Evolutionary conservation across 208 protist genomes (phyloP).

Genomic region (Crithidia sp.): DNA sequence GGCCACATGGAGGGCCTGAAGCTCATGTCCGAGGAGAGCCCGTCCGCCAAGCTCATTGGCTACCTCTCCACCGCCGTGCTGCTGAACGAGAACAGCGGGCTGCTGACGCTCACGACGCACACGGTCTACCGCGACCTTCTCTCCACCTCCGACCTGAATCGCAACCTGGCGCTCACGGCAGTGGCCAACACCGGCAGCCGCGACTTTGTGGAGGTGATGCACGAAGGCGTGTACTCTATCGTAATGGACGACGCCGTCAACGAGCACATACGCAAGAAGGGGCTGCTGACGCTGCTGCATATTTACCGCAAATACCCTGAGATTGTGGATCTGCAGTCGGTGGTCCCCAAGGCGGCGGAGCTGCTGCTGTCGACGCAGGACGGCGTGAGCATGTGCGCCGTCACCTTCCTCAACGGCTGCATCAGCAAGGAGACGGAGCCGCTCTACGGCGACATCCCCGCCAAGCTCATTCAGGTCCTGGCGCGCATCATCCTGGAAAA

Average conservation of each 20-base stretch:
- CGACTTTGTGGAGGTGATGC: slow-evolving; percentile 98
- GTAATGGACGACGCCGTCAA: slow-evolving; percentile 81
- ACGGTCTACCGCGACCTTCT: slow-evolving; percentile 96
- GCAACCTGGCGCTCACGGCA: slow-evolving; percentile 96
- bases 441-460: slow-evolving; percentile 59
- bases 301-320: slow-evolving; percentile 96
- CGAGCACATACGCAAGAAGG: slow-evolving; percentile 98
- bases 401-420: slow-evolving; percentile 93
- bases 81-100: slow-evolving; percentile 97
- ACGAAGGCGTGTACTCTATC: slow-evolving; percentile 93
- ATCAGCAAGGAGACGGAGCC: slow-evolving; percentile 72
- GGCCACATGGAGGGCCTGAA: slow-evolving; percentile 99
- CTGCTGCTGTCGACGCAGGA: slow-evolving; percentile 89
- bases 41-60: slow-evolving; percentile 98
- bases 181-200: slow-evolving; percentile 98
- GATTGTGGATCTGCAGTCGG: slow-evolving; percentile 66
- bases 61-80: slow-evolving; percentile 97
- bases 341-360: slow-evolving; percentile 80
- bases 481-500: slow-evolving; percentile 87
- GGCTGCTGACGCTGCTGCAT: slow-evolving; percentile 96
- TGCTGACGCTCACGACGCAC: slow-evolving; percentile 98
- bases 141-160: slow-evolving; percentile 88
- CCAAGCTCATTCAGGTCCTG: slow-evolving; percentile 86
- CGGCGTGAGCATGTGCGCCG: slow-evolving; percentile 93
- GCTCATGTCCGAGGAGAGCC: slow-evolving; percentile 95